phyloP scores from a whole-genome alignment of 1,139 yeast species.

The Geotrichum reessii region DNA sequence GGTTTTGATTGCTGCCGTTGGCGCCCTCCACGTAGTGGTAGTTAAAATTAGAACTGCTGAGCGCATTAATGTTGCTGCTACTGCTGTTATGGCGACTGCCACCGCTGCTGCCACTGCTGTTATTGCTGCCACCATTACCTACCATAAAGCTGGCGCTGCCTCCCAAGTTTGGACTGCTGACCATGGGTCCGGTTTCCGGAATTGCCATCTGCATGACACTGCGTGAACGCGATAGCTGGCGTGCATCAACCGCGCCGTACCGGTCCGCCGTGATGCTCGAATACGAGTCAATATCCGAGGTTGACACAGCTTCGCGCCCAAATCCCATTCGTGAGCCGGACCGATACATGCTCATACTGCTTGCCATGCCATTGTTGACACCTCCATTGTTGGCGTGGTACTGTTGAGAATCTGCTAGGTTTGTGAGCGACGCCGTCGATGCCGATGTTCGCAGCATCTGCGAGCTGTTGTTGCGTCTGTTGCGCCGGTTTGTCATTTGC shows the following conservation, averaged over 20 bases:
- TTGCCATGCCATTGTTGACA: background rate
- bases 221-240: constrained; percentile 12
- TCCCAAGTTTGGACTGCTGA: background rate
- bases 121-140: background rate
- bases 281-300: background rate
- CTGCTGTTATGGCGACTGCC: background rate
- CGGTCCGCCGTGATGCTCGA: constrained; percentile 2
- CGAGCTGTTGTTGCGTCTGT: background rate
- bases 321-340: background rate
- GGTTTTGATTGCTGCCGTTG: too few species aligned
- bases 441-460: constrained; percentile 2
- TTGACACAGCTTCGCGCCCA: background rate
- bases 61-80: background rate
- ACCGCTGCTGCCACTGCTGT: background rate
- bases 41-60: background rate
- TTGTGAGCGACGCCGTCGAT: constrained; percentile 2
- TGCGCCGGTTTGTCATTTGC: constrained; percentile 6
- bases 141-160: background rate
- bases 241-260: constrained; percentile 17
- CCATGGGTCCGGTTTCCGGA: constrained; percentile 6
- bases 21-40: background rate
- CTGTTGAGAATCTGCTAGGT: constrained; percentile 1
- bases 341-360: background rate
- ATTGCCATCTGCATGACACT: constrained; percentile 6
- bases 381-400: background rate